phyloP scores from a whole-genome alignment of 2,329 filamentous ascomycete genomes.

The Neopestalotiopsis rosae region DNA sequence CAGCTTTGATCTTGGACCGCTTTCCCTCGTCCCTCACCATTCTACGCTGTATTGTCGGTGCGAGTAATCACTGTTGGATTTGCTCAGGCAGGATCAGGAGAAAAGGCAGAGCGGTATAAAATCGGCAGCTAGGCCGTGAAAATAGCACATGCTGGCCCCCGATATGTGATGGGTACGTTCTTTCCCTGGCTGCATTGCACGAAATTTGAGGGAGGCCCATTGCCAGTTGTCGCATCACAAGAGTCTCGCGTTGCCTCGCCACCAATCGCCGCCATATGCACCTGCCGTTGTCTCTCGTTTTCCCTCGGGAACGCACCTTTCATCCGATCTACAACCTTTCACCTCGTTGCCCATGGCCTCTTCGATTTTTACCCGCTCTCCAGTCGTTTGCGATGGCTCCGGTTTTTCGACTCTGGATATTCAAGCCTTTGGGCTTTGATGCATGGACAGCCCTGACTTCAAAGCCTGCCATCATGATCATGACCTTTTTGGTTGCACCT shows the following conservation, averaged over 20 bases:
- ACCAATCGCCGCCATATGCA: neutral
- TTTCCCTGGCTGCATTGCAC: conserved; percentile 5
- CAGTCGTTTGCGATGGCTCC: conserved; percentile 7
- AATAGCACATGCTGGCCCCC: conserved; percentile 15
- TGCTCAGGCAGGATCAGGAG: neutral
- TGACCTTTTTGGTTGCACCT: conserved; percentile 29
- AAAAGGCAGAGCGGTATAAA: neutral
- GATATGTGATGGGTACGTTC: conserved; percentile 24
- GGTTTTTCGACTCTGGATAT: neutral
- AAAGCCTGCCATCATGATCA: conserved; percentile 23
- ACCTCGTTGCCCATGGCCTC: neutral
- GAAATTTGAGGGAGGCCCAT: neutral
- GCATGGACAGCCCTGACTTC: conserved; percentile 17
- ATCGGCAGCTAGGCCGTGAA: neutral
- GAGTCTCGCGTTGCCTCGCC: neutral
- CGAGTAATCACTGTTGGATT: neutral
- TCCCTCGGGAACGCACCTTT: neutral
- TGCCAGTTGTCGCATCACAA: neutral
- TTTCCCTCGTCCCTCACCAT: conserved; percentile 11
- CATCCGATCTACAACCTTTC: neutral
- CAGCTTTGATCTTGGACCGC: neutral
- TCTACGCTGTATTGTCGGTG: conserved; percentile 6
- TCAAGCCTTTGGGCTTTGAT: conserved; percentile 12
- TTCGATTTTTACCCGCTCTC: neutral
- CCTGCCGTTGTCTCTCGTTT: neutral